Base-by-base conservation (phyloP, 768 basidiomycete species). In the Artomyces pyxidatus region DNA sequence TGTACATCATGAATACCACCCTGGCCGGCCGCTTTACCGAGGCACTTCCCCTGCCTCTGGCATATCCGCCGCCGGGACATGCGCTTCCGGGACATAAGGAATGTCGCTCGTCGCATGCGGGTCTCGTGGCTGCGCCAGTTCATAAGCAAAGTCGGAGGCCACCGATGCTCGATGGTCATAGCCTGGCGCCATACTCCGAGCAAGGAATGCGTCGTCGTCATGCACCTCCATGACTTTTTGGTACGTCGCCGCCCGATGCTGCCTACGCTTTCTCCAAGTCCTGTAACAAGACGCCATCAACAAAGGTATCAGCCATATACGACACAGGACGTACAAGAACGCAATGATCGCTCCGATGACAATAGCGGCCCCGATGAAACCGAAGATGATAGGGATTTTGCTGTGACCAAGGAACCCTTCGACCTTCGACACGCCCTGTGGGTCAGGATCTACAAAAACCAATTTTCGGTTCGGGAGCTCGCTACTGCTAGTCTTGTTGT, bases 381-480 rank as follows among this genome's bases (percentile, higher is more conserved):
- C 77, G 9, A 77, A 74, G 28, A 81, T 64, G 30, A 84, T 63
- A 27, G 62, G 66, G 48, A 68, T 66, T 63, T 75, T 77, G 54
- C 77, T 63, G 25, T 54, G 55, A 1, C 52, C 49, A 54, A 83
- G 60, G 55, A 83, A 83, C 0, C 53, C 52, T 38, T 54, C 58
- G 27, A 80, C 51, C 53, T 73, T 71, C 42, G 37, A 39, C 23
- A 75, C 17, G 7, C 76, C 79, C 42, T 71, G 59, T 7, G 73
- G 76, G 58, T 81, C 77, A 5, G 83, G 82, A 61, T 83, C 65
- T 21, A 67, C 67, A 57, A 83, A 83, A 0, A 30, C 43, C 1
- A 68, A 64, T 46, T 74, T 66, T 46, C 83, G 59, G 1, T 54
- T 52, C 0, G 66, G 63, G 1, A 76, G 46, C 45, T 53, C 60